phyloP scores from a whole-genome alignment of 768 basidiomycete species.

The Megacollybia marginata region DNA sequence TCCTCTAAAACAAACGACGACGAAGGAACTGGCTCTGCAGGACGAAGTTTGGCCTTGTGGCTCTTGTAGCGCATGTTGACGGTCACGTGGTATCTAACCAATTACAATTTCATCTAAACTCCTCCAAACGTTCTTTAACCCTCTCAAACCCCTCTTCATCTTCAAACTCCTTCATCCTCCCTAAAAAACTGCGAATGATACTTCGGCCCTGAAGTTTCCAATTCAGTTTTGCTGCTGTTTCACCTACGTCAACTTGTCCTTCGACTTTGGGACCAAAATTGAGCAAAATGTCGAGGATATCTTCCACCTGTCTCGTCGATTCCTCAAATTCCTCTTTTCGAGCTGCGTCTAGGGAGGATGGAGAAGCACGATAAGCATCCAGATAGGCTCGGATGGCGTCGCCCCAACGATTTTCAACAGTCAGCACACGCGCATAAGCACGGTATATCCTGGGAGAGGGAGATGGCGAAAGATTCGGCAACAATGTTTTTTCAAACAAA shows the following conservation, averaged over 20 bases:
- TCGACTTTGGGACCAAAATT: conserved; percentile 73
- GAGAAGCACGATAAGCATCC: conserved; percentile 73
- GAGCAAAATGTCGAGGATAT: conserved; percentile 73
- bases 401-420: conserved; percentile 65
- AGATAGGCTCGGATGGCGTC: conserved; percentile 79
- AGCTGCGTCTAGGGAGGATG: conserved; percentile 44
- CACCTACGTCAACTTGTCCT: conserved; percentile 23
- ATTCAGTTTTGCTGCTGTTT: conserved; percentile 27
- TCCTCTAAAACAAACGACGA: too few relatives aligned
- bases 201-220: conserved; percentile 88
- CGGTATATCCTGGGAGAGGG: conserved; percentile 67
- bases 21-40: too few relatives aligned
- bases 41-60: too few relatives aligned
- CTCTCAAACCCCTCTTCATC: conserved; percentile 81
- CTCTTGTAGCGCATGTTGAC: too few relatives aligned
- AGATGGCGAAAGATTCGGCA: conserved; percentile 63
- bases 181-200: conserved; percentile 83
- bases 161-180: conserved; percentile 78
- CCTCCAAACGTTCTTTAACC: conserved; percentile 60
- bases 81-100: too few relatives aligned
- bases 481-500: conserved; percentile 71
- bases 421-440: conserved; percentile 74
- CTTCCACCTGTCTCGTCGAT: conserved; percentile 73
- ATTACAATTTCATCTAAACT: too few relatives aligned
- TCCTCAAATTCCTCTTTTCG: conserved; percentile 59